Base-by-base conservation (phyloP, 163 green algal genomes). In the Scenedesmus sp. region DNA sequence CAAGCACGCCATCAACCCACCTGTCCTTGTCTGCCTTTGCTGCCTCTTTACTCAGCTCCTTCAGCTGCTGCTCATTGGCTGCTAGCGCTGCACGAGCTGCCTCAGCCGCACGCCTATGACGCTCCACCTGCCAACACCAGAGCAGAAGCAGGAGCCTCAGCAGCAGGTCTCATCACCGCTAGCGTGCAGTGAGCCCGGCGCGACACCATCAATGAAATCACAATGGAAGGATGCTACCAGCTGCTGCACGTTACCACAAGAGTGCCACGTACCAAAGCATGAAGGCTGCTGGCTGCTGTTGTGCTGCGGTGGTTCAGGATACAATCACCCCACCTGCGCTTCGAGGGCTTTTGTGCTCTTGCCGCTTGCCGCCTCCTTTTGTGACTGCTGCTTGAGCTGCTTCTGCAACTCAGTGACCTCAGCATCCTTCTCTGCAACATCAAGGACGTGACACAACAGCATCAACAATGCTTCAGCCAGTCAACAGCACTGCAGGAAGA, bases 291-390 rank as follows among this genome's bases (percentile, higher is more conserved):
- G 16, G 23, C 67, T 15, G 13, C 3, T 59, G 5, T 57, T 20
- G 16, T 57, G 10, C 86, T 7, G 26, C 12, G 54, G 54, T n/a
- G 18, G 20, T 86, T 16, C 55, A 54, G 82, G 54, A 20, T 46
- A 55, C 20, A 4, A 18, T 23, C 26, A 59, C 5, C 7, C 46
- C 46, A 96, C 94, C 94, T 96, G 94, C 8, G 92, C 74, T 70
- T 96, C 93, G 9, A 96, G 77, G 0, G 84, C 64, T 86, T 96
- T 96, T 46, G 95, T 90, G 1, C 85, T 88, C 55, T 96, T 96
- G 8, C 88, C 66, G 89, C 91, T 94, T 9, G 52, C 74, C 10
- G 91, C 91, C 73, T 96, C 93, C 84, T 96, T 92, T 6, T 85
- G 76, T n/a, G 92, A 84, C 26, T 96, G 70, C 13, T 85, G 91